These are phyloP conservation scores for Vaccinium macrocarpon DNA, from an alignment of 148 eudicot species.

Conservation along the genomic window DNA sequence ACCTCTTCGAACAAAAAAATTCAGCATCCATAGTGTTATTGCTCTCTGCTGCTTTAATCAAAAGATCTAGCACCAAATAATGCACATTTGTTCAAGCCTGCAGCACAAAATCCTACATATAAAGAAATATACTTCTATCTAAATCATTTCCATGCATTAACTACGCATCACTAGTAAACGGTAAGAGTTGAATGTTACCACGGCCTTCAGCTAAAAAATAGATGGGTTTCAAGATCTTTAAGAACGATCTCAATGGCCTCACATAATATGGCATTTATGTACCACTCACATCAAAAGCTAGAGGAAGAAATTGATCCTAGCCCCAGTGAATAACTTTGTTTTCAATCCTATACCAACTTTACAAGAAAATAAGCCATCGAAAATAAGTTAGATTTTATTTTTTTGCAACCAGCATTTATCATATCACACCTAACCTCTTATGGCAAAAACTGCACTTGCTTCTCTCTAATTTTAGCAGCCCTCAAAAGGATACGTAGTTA, in stretches of 20 bases:
- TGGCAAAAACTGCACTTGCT: background rate
- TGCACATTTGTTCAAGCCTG: background rate
- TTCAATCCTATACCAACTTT: background rate
- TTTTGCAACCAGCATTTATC: conserved; percentile 2
- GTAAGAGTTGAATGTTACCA: background rate
- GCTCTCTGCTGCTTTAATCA: conserved; percentile 1
- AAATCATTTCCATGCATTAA: background rate
- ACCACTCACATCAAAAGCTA: background rate
- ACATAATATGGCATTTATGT: background rate
- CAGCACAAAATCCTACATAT: background rate
- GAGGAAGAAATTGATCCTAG: background rate
- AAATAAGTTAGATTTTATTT: background rate
- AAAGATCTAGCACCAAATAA: conserved; percentile 5
- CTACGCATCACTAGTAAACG: background rate
- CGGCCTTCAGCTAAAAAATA: background rate
- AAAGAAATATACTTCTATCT: background rate
- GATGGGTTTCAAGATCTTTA: background rate
- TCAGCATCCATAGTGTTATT: background rate
- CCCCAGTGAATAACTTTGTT: background rate
- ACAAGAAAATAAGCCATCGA: background rate
- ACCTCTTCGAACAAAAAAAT: background rate
- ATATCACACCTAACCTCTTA: background rate
- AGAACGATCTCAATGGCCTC: background rate
- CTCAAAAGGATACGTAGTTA: background rate
- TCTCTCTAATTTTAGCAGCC: background rate